Evolutionary conservation across 306 rosid species (phyloP).

Genomic region (Trifolium dubium): DNA sequence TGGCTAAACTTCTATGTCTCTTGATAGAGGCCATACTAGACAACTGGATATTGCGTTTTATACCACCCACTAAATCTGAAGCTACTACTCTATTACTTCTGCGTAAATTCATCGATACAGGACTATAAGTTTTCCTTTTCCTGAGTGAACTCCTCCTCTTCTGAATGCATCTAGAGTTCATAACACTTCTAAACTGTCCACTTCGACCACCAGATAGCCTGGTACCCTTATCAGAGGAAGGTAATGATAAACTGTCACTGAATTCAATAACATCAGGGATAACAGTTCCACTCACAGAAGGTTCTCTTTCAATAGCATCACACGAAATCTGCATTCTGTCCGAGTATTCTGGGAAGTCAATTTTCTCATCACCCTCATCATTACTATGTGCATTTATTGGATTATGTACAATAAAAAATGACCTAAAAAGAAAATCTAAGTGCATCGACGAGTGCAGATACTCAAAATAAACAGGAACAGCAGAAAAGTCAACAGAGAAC

Average conservation of each 20-base stretch:
- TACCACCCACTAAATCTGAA: slow-evolving; percentile 48
- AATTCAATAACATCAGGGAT: slow-evolving; percentile 37
- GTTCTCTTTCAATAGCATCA: slow-evolving; percentile 25
- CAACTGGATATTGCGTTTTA: slow-evolving; percentile 47
- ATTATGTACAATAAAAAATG: slow-evolving; percentile 47
- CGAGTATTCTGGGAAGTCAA: slow-evolving; percentile 46
- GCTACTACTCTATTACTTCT: slow-evolving; percentile 47
- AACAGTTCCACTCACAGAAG: slow-evolving; percentile 25
- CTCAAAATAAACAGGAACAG: slow-evolving; percentile 66
- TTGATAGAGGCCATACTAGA: slow-evolving; percentile 42
- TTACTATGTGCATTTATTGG: slow-evolving; percentile 36
- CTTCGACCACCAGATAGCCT: slow-evolving; percentile 51
- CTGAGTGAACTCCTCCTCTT: slow-evolving; percentile 78
- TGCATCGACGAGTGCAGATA: slow-evolving; percentile 55
- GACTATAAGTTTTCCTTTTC: slow-evolving; percentile 62
- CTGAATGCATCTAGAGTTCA: slow-evolving; percentile 59
- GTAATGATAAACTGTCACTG: slow-evolving; percentile 40
- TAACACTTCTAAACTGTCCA: slow-evolving; percentile 51
- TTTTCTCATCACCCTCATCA: slow-evolving; percentile 46
- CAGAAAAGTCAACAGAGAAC: slow-evolving; percentile 75
- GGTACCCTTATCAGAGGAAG: slow-evolving; percentile 50
- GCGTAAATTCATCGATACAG: slow-evolving; percentile 45
- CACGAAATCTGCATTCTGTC: slow-evolving; percentile 28
- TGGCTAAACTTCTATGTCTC: slow-evolving; percentile 49
- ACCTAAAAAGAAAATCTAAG: slow-evolving; percentile 46